phyloP scores from a whole-genome alignment of 1,284 basidiomycete species.

The Phaffia rhodozyma region DNA sequence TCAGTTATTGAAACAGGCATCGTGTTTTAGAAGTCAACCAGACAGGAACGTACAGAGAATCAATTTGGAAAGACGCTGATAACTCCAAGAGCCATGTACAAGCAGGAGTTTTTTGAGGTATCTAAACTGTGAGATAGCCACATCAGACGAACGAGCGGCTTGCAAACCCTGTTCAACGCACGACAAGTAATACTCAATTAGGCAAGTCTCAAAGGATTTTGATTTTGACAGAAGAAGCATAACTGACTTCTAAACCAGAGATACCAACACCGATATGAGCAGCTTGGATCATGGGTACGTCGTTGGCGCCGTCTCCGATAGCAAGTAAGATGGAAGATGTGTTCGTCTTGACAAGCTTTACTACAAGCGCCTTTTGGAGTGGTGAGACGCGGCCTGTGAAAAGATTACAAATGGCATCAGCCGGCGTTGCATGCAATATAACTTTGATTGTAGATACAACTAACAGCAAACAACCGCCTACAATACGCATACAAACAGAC shows the following conservation, averaged over 20 bases:
- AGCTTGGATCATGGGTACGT: slow-evolving; percentile 50
- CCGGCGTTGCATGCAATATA: background rate
- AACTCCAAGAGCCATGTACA: slow-evolving; percentile 98
- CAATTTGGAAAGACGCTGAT: slow-evolving; percentile 84
- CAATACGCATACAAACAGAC: background rate
- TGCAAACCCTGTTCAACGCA: slow-evolving; percentile 60
- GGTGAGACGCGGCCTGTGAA: slow-evolving; percentile 86
- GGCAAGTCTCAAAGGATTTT: background rate
- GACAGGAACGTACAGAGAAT: slow-evolving; percentile 61
- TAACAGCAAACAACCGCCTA: slow-evolving; percentile 85
- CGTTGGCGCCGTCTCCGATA: slow-evolving; percentile 59
- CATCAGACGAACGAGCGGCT: slow-evolving; percentile 91
- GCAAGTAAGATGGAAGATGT: slow-evolving; percentile 81
- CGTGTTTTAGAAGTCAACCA: background rate
- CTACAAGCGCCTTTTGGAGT: slow-evolving; percentile 92
- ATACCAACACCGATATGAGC: slow-evolving; percentile 79
- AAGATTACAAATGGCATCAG: slow-evolving; percentile 8
- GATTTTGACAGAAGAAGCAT: background rate
- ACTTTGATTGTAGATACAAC: slow-evolving; percentile 26
- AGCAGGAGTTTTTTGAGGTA: slow-evolving; percentile 89
- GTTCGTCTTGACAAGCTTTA: slow-evolving; percentile 97
- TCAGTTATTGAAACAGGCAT: slow-evolving; percentile 9
- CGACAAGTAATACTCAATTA: background rate
- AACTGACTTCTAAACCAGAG: slow-evolving; percentile 78
- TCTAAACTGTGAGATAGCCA: slow-evolving; percentile 97